Base-by-base conservation (phyloP, 108 stramenopile genomes). In the Skeletonema costatum region DNA sequence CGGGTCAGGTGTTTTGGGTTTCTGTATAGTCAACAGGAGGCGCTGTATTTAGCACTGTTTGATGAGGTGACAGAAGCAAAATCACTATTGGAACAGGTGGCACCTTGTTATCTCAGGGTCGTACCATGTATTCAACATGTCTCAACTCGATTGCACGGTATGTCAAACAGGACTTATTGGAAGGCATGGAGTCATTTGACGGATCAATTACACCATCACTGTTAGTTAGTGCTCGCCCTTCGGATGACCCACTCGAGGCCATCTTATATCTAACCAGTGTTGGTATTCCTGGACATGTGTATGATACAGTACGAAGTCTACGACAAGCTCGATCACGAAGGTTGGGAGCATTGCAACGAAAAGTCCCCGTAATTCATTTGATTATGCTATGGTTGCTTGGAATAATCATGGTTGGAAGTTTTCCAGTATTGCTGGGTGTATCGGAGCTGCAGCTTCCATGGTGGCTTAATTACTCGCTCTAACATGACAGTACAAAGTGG, bases 261-360 rank as follows among this genome's bases (percentile, higher is more conserved):
- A 91, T 96, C 67, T 76, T 96, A 68, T 96, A 92, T 68, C 75
- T 96, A n/a, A 96, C 94, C 12, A 88, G 87, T 44, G 94, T 96
- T 2, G 94, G 94, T 53, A 87, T 89, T 42, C 94, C 92, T 1
- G 82, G 86, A 21, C 31, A 85, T n/a, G 85, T 93, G 9, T 96
- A 96, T 70, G 89, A 96, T 65, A 96, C 94, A 7, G 92, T 96
- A 3, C 85, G 87, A 14, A 83, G 85, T 32, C 73, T 96, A 58
- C 87, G 92, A 50, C 87, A 93, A 78, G 94, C 94, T 3, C 85
- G 94, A 14, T 87, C 91, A 51, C 33, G 68, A 50, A 78, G 94
- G 6, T 68, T 96, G 33, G 94, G 94, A 13, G 94, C 94, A 32
- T 58, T 96, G 79, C 94, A 96, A 65, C 83, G 94, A 33, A 96